Evolutionary conservation across 2,329 filamentous ascomycete species (phyloP).

Genomic region (Fusarium sp.): DNA sequence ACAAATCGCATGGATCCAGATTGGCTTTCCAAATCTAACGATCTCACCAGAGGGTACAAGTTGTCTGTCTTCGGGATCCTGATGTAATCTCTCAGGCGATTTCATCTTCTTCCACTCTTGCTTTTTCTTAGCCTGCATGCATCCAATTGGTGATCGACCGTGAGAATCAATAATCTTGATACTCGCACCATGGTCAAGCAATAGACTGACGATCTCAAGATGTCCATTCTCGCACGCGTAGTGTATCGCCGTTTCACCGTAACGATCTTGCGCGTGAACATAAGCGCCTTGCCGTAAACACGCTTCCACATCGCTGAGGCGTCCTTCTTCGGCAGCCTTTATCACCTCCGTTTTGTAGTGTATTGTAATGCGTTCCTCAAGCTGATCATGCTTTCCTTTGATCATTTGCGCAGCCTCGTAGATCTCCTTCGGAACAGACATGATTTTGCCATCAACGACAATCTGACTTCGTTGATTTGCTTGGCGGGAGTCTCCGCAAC

Average conservation of each 20-base stretch:
- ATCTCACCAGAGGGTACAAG: not conserved
- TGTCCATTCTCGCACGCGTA: not conserved
- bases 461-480: not conserved
- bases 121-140: not conserved
- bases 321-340: not conserved
- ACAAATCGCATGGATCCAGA: not conserved
- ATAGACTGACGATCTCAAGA: not conserved
- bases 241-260: not conserved
- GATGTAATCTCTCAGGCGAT: not conserved
- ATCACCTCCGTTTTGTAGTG: not conserved
- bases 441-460: not conserved
- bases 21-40: not conserved
- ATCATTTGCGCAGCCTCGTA: not conserved
- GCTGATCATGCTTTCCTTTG: not conserved
- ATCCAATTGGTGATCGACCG: not conserved
- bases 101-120: not conserved
- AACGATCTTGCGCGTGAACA: not conserved
- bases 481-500: not conserved
- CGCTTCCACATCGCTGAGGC: not conserved
- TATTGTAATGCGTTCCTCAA: not conserved
- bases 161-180: not conserved
- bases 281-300: not conserved
- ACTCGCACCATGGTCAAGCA: not conserved
- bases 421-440: not conserved
- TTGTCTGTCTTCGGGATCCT: not conserved